Base-by-base conservation (phyloP, 176 grass and related monocot genomes). In the Metroxylon sagu region DNA sequence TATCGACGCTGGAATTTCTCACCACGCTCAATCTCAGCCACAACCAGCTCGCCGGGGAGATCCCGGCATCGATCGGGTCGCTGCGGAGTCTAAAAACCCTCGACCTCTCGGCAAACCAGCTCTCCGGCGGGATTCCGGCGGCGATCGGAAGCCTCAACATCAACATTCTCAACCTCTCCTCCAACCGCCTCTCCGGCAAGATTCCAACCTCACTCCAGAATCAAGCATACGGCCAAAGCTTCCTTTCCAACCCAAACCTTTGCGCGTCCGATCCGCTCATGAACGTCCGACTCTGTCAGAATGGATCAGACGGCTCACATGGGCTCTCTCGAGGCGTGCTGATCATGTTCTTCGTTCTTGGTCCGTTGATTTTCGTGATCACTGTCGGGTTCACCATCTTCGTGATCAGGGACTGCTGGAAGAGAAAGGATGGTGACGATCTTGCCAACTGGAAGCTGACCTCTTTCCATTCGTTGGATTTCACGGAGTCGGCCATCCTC, bases 81-180 rank as follows among this genome's bases (percentile, higher is more conserved):
- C 68, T 88, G 48, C 39, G 5, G 48, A 69, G 29, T 53, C 84
- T 97, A 26, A 78, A 30, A 6, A 17, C 50, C 16, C 87, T 97
- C 12, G 87, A 97, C 59, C 75, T 97, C 5, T 97, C 92, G 31
- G 66, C 66, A 17, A 97, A 97, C 83, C 50, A 17, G 12, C 66
- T 97, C 61, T 83, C 92, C 29, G 87, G 92, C 39, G 17, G 27
- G 52, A 79, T 97, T 23, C 92, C 92, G 4, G 4, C 56, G 26
- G 57, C 23, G 25, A 79, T 97, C 15, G 70, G 21, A 14, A 27
- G 54, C 15, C 68, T 82, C 3, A 70, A 6, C 12, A 48, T 88
- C 14, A 76, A 10, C 49, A 6, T 12, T 25, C 78, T 97, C n/a
- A 83, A 97, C 60, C 76, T 97, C n/a, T 97, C 93, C 4, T 88